phyloP scores from a whole-genome alignment of 495 filamentous ascomycete genomes.

The Podospora didyma region DNA sequence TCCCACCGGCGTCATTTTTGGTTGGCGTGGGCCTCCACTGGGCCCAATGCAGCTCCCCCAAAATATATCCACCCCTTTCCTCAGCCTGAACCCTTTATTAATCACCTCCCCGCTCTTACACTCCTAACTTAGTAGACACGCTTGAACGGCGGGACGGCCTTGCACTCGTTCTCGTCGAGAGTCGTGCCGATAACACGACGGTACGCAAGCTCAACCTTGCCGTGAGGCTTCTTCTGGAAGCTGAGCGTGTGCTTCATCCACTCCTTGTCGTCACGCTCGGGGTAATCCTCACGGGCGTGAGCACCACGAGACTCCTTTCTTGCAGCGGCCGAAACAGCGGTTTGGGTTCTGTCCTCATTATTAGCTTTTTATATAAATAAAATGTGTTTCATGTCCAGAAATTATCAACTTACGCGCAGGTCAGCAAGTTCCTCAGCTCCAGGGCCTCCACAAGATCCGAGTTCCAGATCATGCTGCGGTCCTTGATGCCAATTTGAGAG shows the following conservation, averaged over 20 bases:
- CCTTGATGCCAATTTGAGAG: constrained; percentile 82
- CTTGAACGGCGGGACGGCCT: constrained; percentile 83
- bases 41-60: too few relatives aligned
- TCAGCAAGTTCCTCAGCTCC: constrained; percentile 87
- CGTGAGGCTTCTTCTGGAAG: constrained; percentile 87
- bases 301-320: constrained; percentile 93
- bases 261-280: constrained; percentile 84
- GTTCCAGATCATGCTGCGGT: constrained; percentile 99
- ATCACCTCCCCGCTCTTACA: not conserved
- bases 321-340: constrained; percentile 77
- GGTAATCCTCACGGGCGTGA: constrained; percentile 92
- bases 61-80: not conserved
- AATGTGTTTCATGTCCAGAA: not conserved
- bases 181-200: constrained; percentile 71
- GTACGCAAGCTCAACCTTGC: constrained; percentile 73
- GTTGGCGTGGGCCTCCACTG: too few relatives aligned
- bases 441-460: constrained; percentile 93
- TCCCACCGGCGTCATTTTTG: too few relatives aligned
- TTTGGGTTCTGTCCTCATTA: constrained; percentile 61
- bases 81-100: not conserved
- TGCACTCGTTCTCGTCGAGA: constrained; percentile 86
- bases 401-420: constrained; percentile 71
- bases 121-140: constrained; percentile 61
- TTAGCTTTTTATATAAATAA: not conserved
- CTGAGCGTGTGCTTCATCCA: constrained; percentile 99